Conservation (phyloP, 768 basidiomycete genomes). For the Auriscalpium orientale region DNA sequence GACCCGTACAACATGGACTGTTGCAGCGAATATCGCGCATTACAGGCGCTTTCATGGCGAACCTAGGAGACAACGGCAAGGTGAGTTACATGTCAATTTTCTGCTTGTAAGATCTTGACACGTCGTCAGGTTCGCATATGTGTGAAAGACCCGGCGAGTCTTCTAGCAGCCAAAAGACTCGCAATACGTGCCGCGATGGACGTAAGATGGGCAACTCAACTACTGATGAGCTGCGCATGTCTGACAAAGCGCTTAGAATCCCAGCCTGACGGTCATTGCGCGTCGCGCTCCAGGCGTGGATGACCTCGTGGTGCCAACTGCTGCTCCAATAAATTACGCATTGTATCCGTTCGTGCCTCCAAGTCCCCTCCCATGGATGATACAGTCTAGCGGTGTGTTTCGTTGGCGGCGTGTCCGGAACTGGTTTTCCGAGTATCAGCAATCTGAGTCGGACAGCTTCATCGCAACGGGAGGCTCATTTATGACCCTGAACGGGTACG, state of each 20-base stretch:
- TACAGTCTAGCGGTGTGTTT: conserved; percentile 38
- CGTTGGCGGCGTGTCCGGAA: conserved; percentile 57
- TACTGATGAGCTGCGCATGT: conserved; percentile 6
- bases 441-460: conserved; percentile 29
- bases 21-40: conserved; percentile 61
- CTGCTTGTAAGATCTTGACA: not conserved
- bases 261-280: conserved; percentile 2
- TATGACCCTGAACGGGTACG: not conserved
- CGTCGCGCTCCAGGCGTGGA: not conserved
- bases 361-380: conserved; percentile 41
- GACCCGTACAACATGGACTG: conserved; percentile 37
- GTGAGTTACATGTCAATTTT: conserved; percentile 25
- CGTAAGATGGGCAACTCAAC: not conserved
- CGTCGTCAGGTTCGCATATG: conserved; percentile 45
- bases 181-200: conserved; percentile 35
- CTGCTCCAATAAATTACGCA: conserved; percentile 34
- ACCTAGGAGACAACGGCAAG: conserved; percentile 36
- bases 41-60: conserved; percentile 57
- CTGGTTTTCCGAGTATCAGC: conserved; percentile 38
- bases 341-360: conserved; percentile 59
- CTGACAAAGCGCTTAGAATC: not conserved
- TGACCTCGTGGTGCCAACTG: conserved; percentile 3
- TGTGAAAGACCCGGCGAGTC: conserved; percentile 35
- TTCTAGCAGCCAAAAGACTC: conserved; percentile 42
- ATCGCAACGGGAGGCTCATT: conserved; percentile 29